Conservation (phyloP, 1,284 basidiomycete genomes). For the Peniophora sp. region DNA sequence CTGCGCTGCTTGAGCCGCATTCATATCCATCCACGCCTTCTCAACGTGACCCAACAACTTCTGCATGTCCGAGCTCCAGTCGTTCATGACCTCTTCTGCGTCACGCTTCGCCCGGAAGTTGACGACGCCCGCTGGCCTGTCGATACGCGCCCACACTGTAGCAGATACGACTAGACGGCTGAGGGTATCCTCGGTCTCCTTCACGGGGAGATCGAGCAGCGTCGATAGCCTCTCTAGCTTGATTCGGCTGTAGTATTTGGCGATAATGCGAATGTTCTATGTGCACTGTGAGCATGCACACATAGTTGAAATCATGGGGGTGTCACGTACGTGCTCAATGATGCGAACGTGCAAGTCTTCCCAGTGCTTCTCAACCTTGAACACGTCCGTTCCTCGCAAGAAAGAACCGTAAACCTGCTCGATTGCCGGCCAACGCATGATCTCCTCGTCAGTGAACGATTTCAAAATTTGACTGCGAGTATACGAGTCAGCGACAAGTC, state of each 20-base stretch:
- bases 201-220: constrained; percentile 79
- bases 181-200: constrained; percentile 83
- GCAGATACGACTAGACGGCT: constrained; percentile 87
- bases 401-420: constrained; percentile 84
- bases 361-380: constrained; percentile 80
- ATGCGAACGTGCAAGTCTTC: constrained; percentile 94
- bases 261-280: constrained; percentile 93
- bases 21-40: constrained; percentile 89
- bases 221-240: constrained; percentile 77
- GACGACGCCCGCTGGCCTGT: constrained; percentile 86
- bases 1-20: constrained; percentile 76
- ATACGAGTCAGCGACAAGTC: constrained; percentile 7
- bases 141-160: constrained; percentile 90
- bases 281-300: constrained; percentile 5
- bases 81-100: constrained; percentile 90
- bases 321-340: constrained; percentile 82
- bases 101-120: constrained; percentile 75
- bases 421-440: constrained; percentile 99
- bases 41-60: constrained; percentile 77
- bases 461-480: constrained; percentile 83
- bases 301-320: background rate
- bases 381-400: constrained; percentile 77
- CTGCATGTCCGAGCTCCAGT: constrained; percentile 94
- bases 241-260: constrained; percentile 93
- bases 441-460: constrained; percentile 91